Conservation (phyloP, 2,329 filamentous ascomycete genomes). For the Thelonectria blattea region DNA sequence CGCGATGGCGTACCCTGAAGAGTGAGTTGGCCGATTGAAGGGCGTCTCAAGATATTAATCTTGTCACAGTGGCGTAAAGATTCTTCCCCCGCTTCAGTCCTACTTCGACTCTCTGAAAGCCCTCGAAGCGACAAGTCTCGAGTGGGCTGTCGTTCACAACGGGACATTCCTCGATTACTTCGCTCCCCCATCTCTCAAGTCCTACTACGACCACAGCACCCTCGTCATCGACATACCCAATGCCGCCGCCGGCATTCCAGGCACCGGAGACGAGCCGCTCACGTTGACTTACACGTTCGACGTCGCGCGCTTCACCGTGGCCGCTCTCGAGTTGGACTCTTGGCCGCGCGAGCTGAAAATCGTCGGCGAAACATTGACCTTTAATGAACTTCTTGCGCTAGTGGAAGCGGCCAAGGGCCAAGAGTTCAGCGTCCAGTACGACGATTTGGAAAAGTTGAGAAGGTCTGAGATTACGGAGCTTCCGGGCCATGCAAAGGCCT, state of each 20-base stretch:
- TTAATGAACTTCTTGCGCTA: constrained; percentile 1
- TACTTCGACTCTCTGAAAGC: constrained; percentile 8
- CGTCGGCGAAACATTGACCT: constrained; percentile 1
- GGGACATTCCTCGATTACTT: constrained; percentile 10
- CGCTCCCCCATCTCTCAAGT: neutral
- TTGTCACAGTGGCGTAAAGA: neutral
- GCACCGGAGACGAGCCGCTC: neutral
- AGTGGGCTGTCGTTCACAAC: constrained; percentile 9
- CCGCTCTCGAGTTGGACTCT: neutral
- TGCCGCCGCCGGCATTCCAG: constrained; percentile 1
- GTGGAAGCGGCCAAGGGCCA: neutral
- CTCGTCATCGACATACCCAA: neutral
- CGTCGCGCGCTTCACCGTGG: neutral
- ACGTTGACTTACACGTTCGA: constrained; percentile 4
- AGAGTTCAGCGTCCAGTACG: constrained; percentile 3
- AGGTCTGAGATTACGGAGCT: neutral
- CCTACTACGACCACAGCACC: neutral
- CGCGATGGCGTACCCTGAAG: neutral
- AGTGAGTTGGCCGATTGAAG: neutral
- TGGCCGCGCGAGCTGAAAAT: constrained; percentile 1
- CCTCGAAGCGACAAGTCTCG: neutral
- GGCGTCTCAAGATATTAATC: neutral
- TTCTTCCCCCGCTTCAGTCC: constrained; percentile 7
- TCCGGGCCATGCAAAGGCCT: neutral
- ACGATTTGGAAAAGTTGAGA: neutral